Base-by-base conservation (phyloP, 2,329 filamentous ascomycete species). In the Fusarium nygamai region DNA sequence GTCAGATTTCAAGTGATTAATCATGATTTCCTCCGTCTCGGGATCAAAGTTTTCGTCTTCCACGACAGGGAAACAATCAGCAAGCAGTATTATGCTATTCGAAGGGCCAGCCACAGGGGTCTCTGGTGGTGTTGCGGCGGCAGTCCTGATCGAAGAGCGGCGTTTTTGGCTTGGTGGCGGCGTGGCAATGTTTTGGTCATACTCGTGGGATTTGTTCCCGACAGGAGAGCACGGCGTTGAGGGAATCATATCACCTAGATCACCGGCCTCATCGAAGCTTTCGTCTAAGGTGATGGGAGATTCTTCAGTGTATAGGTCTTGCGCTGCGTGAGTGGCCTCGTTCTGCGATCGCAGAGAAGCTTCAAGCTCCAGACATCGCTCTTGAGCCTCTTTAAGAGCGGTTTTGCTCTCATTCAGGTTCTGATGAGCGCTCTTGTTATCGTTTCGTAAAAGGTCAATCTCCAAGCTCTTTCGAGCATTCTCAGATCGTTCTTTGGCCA, bases 301-400 rank as follows among this genome's bases (percentile, higher is more conserved):
- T 17, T 12, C 17, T 29, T 1, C n/a, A 7, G 20, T 1, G 22
- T 36, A 9, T 10, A 4, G 16, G 9, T n/a, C 27, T 27, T 19
- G 58, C 0, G 10, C 22, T 41, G 13, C 5, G 1, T 14, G 8
- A 46, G 9, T 12, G 7, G 1, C 7, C 11, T 20, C 29, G 0
- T 16, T 13, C 20, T 47, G 24, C 5, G 19, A n/a, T 7, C 8
- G 36, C 7, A 24, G 14, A 34, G n/a, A n/a, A 29, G 24, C 12
- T 1, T 57, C 33, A 8, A 58, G 58, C 6, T 38, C 19, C 0
- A 11, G 20, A 14, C 20, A 38, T 8, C 22, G 41, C 22, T 46
- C 22, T 46, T n/a, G n/a, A 4, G 13, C 12, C 10, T 43, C 9
- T n/a, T 10, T 7, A 1, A 47, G 24, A n/a, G 27, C 29, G 3